Conservation (phyloP, 495 filamentous ascomycete species). For the Margaritispora aquatica region DNA sequence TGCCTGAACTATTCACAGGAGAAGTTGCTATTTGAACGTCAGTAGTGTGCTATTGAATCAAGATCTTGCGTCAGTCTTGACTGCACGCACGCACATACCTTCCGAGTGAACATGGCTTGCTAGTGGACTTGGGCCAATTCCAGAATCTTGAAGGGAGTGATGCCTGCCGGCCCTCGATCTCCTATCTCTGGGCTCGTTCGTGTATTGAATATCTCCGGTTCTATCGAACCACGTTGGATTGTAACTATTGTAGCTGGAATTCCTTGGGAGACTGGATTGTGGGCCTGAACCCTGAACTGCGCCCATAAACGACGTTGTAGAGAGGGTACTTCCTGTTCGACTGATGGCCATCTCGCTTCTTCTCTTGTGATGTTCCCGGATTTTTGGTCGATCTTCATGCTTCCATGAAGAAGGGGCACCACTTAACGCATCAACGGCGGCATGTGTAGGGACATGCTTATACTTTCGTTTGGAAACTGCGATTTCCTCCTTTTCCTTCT, state of each 20-base stretch:
- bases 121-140: constrained; percentile 19
- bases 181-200: constrained; percentile 1
- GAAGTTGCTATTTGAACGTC: constrained; percentile 19
- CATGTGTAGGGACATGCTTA: constrained; percentile 50
- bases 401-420: constrained; percentile 44
- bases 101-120: constrained; percentile 18
- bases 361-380: constrained; percentile 23
- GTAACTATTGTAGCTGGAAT: constrained; percentile 20
- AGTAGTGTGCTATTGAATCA: constrained; percentile 5
- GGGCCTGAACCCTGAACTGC: background rate
- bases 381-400: constrained; percentile 21
- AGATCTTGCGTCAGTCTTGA: too few species aligned
- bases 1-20: constrained; percentile 22
- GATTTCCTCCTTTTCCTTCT: constrained; percentile 30
- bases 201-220: constrained; percentile 12
- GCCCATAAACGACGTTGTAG: constrained; percentile 8
- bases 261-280: constrained; percentile 14
- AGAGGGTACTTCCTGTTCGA: constrained; percentile 16
- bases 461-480: constrained; percentile 36
- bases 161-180: constrained; percentile 2
- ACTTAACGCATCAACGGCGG: constrained; percentile 48
- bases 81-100: too few species aligned
- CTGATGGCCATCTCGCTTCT: constrained; percentile 22
- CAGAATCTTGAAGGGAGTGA: constrained; percentile 20
- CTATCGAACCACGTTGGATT: constrained; percentile 23